Evolutionary conservation across 805 yeast species (phyloP).

Genomic region (Hanseniaspora meyeri): DNA sequence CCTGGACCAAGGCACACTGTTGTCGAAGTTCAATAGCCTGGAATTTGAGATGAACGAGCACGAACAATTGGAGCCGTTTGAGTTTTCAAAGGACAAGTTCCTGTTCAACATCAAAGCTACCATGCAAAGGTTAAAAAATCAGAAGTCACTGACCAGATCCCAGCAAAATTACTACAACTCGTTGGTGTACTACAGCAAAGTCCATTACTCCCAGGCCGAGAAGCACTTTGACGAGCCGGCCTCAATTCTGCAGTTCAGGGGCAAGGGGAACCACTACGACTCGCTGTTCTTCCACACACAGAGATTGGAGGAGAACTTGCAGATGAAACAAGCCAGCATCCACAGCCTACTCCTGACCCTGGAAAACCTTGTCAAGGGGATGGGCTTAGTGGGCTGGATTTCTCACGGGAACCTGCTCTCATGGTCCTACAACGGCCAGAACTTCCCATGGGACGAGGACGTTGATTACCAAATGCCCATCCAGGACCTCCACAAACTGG

Average conservation of each 20-base stretch:
- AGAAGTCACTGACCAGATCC: conserved; percentile 18
- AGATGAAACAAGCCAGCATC: conserved; percentile 19
- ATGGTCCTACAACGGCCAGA: conserved; percentile 52
- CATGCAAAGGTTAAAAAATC: conserved; percentile 21
- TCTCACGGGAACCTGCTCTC: conserved; percentile 56
- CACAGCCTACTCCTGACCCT: conserved; percentile 42
- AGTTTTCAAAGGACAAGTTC: not conserved
- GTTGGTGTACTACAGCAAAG: conserved; percentile 24
- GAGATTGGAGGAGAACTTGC: conserved; percentile 29
- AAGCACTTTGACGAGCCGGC: conserved; percentile 31
- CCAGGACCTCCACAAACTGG: conserved; percentile 34
- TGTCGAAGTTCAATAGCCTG: not conserved
- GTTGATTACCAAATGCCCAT: conserved; percentile 54
- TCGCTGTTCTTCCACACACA: conserved; percentile 47
- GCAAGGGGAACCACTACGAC: conserved; percentile 38
- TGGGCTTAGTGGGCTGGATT: conserved; percentile 44
- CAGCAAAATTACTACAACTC: conserved; percentile 27
- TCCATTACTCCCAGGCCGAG: conserved; percentile 26
- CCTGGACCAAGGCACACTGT: not conserved
- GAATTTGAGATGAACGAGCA: not conserved
- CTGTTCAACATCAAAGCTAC: conserved; percentile 20
- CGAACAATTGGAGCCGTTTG: not conserved
- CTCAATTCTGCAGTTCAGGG: conserved; percentile 18
- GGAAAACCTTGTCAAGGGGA: conserved; percentile 35
- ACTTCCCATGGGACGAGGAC: conserved; percentile 59